Conservation (phyloP, 805 yeast genomes). For the Blastobotrys parvus region DNA sequence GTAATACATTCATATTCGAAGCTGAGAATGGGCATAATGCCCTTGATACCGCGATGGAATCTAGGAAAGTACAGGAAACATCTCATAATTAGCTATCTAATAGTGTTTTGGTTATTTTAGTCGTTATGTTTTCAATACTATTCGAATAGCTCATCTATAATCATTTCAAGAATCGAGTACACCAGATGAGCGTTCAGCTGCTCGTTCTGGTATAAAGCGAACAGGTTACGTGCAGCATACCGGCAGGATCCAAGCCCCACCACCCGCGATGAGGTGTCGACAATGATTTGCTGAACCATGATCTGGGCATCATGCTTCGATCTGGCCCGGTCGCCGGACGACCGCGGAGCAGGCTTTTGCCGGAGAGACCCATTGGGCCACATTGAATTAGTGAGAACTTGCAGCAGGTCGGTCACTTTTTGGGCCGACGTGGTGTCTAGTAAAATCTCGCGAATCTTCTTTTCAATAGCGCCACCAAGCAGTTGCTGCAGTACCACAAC, state of each 20-base stretch:
- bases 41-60: too few species aligned
- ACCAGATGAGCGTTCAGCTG: slow-evolving; percentile 57
- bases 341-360: slow-evolving; percentile 29
- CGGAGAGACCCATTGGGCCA: slow-evolving; percentile 50
- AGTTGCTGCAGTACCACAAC: slow-evolving; percentile 75
- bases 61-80: too few species aligned
- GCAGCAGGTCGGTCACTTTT: slow-evolving; percentile 13
- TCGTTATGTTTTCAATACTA: too few species aligned
- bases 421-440: slow-evolving; percentile 28
- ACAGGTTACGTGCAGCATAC: slow-evolving; percentile 51
- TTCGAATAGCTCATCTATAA: slow-evolving; percentile 36
- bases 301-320: slow-evolving; percentile 51
- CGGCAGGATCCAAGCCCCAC: slow-evolving; percentile 63
- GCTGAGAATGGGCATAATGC: too few species aligned
- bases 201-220: slow-evolving; percentile 67
- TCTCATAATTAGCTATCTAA: too few species aligned
- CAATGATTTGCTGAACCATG: slow-evolving; percentile 47
- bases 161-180: slow-evolving; percentile 49
- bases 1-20: too few species aligned
- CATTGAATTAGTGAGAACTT: slow-evolving; percentile 24
- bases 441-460: slow-evolving; percentile 36
- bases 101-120: too few species aligned
- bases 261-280: slow-evolving; percentile 59
- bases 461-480: slow-evolving; percentile 81
- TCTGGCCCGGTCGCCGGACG: slow-evolving; percentile 41